These are phyloP conservation scores for Delonix regia DNA, from an alignment of 306 rosid species.

Conservation along the genomic window DNA sequence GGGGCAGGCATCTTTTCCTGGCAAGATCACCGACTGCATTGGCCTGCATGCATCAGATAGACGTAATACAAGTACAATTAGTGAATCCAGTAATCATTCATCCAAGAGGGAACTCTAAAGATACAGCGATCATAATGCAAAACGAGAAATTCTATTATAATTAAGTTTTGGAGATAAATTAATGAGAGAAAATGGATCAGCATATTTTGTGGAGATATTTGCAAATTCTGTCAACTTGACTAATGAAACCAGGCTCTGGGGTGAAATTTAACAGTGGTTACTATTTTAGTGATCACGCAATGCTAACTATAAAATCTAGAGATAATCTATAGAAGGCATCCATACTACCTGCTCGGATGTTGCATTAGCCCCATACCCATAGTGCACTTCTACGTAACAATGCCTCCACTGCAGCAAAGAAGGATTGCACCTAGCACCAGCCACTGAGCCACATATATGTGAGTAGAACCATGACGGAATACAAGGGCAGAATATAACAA, in stretches of 20 bases:
- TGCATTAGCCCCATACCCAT: slow-evolving; percentile 99
- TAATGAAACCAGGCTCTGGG: background rate
- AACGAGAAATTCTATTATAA: background rate
- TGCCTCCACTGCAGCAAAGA: slow-evolving; percentile 86
- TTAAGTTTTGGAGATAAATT: background rate
- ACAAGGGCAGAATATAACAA: background rate
- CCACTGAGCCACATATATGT: slow-evolving; percentile 20
- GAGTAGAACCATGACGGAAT: slow-evolving; percentile 6
- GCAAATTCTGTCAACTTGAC: slow-evolving; percentile 11
- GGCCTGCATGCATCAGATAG: slow-evolving; percentile 62
- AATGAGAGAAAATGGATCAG: background rate
- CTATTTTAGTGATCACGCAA: slow-evolving; percentile 1
- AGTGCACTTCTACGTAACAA: slow-evolving; percentile 95
- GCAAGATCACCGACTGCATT: slow-evolving; percentile 93
- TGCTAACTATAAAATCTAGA: background rate
- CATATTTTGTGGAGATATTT: background rate
- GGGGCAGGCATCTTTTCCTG: slow-evolving; percentile 99
- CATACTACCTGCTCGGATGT: slow-evolving; percentile 88
- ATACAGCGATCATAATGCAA: background rate
- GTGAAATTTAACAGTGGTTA: background rate
- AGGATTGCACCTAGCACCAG: slow-evolving; percentile 79
- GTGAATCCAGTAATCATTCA: slow-evolving; percentile 1
- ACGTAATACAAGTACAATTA: slow-evolving; percentile 20
- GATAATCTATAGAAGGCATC: slow-evolving; percentile 21
- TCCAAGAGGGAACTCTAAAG: background rate